phyloP scores from a whole-genome alignment of 179 eudicot species.

The Actinidia chinensis region DNA sequence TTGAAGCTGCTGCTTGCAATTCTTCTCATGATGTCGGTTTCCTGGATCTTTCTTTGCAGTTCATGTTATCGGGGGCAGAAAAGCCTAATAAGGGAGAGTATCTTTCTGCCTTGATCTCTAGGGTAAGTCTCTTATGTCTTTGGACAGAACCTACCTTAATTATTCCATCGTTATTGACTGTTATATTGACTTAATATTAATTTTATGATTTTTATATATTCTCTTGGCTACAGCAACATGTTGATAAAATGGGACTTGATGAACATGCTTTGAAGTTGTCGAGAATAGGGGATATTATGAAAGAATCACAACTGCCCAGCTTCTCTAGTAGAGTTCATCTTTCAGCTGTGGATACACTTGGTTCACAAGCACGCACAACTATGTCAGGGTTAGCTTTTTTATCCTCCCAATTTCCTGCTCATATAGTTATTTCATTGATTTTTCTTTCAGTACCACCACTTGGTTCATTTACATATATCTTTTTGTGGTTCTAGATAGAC shows the following conservation, averaged over 20 bases:
- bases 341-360: constrained; percentile 36
- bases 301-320: constrained; percentile 34
- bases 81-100: constrained; percentile 54
- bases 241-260: constrained; percentile 33
- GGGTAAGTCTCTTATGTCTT: constrained; percentile 36
- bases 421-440: background rate
- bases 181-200: background rate
- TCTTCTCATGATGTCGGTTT: constrained; percentile 15
- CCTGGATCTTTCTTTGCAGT: constrained; percentile 35
- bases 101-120: constrained; percentile 51
- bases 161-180: constrained; percentile 8
- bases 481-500: too few species aligned
- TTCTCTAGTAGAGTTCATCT: constrained; percentile 35
- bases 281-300: constrained; percentile 30
- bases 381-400: constrained; percentile 35
- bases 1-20: background rate
- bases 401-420: constrained; percentile 12
- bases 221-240: constrained; percentile 39
- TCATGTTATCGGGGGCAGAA: constrained; percentile 68
- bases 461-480: too few species aligned
- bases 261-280: constrained; percentile 30
- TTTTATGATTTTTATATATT: background rate
- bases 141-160: background rate
- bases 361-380: constrained; percentile 33
- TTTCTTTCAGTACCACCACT: background rate